phyloP scores from a whole-genome alignment of 768 basidiomycete species.

The Austroboletus eburneus region DNA sequence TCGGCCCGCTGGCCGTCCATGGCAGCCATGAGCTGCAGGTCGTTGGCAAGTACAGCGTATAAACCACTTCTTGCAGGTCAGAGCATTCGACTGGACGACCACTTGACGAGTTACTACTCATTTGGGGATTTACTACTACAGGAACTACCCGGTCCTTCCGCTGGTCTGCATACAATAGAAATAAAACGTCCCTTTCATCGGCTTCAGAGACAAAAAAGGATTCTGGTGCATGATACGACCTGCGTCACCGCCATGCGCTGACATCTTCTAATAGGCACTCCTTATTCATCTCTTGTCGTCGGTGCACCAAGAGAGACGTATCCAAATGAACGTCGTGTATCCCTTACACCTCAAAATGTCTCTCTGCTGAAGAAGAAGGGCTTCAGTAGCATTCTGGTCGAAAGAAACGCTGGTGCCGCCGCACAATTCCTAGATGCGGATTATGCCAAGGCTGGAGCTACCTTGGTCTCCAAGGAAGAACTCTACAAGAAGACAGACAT shows the following conservation, averaged over 20 bases:
- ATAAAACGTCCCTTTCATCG: conserved; percentile 7
- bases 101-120: not conserved
- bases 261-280: conserved; percentile 37
- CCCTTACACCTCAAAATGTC: conserved; percentile 77
- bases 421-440: conserved; percentile 82
- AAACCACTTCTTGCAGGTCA: conserved; percentile 25
- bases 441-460: conserved; percentile 75
- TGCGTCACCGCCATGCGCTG: not conserved
- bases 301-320: conserved; percentile 77
- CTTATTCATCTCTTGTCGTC: conserved; percentile 70
- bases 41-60: conserved; percentile 12
- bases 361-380: conserved; percentile 78
- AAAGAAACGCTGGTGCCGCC: conserved; percentile 62
- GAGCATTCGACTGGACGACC: not conserved
- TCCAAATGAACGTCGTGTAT: conserved; percentile 75
- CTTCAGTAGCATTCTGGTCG: conserved; percentile 67
- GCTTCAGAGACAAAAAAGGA: conserved; percentile 17
- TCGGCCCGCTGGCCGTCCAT: conserved; percentile 29
- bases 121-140: too few relatives aligned
- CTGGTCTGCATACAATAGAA: conserved; percentile 25
- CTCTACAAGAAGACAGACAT: conserved; percentile 70
- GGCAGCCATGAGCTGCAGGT: conserved; percentile 21
- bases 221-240: conserved; percentile 21
- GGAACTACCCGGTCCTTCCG: conserved; percentile 32
- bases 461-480: conserved; percentile 66